These are phyloP conservation scores for Pezicula carpinea DNA, from an alignment of 2,329 filamentous ascomycete genomes.

Conservation along the genomic window DNA sequence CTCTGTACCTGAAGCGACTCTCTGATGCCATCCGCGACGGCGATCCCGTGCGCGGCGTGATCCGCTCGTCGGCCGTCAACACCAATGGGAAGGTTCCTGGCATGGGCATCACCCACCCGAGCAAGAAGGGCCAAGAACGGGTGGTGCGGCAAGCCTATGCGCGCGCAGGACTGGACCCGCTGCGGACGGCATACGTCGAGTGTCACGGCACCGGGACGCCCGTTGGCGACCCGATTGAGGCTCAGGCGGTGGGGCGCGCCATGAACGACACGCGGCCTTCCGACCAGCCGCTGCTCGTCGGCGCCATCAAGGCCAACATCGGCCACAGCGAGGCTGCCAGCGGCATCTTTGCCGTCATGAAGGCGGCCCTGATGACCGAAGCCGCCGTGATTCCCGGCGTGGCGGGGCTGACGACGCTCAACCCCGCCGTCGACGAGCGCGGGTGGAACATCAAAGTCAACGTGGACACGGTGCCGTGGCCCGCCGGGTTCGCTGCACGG, in stretches of 20 bases:
- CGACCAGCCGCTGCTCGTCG: slow-evolving; percentile 3
- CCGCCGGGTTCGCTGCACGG: neutral
- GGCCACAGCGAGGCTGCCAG: slow-evolving; percentile 19
- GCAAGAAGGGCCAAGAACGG: slow-evolving; percentile 33
- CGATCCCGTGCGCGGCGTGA: slow-evolving; percentile 51
- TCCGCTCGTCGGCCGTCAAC: slow-evolving; percentile 47
- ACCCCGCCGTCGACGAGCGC: neutral
- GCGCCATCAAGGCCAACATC: slow-evolving; percentile 21
- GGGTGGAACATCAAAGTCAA: neutral
- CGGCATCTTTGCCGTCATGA: slow-evolving; percentile 16
- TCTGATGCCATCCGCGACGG: slow-evolving; percentile 51
- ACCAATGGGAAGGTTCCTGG: slow-evolving; percentile 50
- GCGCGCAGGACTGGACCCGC: slow-evolving; percentile 3
- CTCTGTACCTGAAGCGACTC: slow-evolving; percentile 53
- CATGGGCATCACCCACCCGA: slow-evolving; percentile 31
- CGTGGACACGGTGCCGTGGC: neutral
- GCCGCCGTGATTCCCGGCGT: neutral
- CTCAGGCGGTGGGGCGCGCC: neutral
- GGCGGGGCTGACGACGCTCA: neutral
- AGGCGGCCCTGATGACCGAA: slow-evolving; percentile 12
- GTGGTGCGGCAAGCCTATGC: slow-evolving; percentile 4
- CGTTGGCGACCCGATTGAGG: slow-evolving; percentile 15
- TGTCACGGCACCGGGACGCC: slow-evolving; percentile 16
- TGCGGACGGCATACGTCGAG: slow-evolving; percentile 7
- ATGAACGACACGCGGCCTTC: neutral